phyloP scores from a whole-genome alignment of 306 rosid species.

The Medicago truncatula region MtrunA17r5.0-ANR NC_053045.1:28665001-28665500 shows the following conservation, averaged over 20 bases:
- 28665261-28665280: neutral
- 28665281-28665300: neutral
- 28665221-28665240: neutral
- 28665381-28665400: neutral
- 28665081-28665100: too few species aligned
- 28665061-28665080: too few species aligned
- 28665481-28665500: neutral
- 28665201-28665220: too few species aligned
- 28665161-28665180: too few species aligned
- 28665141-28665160: too few species aligned
- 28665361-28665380: neutral
- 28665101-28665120: too few species aligned
- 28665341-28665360: neutral
- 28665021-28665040: too few species aligned
- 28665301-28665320: neutral
- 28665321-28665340: neutral
- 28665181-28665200: too few species aligned
- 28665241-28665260: neutral
- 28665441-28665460: neutral
- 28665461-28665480: neutral
- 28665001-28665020: too few species aligned
- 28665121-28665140: too few species aligned
- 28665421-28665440: too few species aligned
- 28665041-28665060: too few species aligned
- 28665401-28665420: neutral